A percentile compares a stretch with the other conserved stretches of the same genome.
phyloP scores from a whole-genome alignment of 352 stramenopile genomes.

The Halophytophthora batemanensis region DNA sequence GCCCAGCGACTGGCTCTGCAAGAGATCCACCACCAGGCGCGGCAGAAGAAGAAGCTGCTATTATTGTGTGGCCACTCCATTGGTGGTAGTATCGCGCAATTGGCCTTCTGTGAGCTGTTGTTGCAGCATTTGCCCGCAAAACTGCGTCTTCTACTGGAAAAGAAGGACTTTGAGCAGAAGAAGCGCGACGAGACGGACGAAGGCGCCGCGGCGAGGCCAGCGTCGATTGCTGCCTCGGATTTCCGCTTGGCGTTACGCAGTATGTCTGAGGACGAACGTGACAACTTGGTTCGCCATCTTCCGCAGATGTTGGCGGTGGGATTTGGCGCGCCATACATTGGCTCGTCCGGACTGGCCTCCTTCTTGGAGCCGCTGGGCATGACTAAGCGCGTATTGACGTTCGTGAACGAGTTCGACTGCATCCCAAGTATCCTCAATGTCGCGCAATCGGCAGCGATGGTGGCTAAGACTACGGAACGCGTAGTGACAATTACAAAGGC shows the following conservation, averaged over 20 bases:
- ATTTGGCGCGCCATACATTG: constrained; percentile 77
- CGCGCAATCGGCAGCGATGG: constrained; percentile 67
- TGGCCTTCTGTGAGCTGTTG: constrained; percentile 73
- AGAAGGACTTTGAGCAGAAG: constrained; percentile 52
- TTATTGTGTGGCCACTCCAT: constrained; percentile 83
- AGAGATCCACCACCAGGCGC: constrained; percentile 42
- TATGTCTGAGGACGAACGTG: constrained; percentile 18
- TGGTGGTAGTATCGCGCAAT: constrained; percentile 73
- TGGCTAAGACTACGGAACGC: constrained; percentile 76
- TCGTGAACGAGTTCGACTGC: constrained; percentile 87
- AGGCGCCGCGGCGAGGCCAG: background rate
- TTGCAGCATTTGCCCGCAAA: constrained; percentile 61
- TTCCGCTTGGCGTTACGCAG: constrained; percentile 23
- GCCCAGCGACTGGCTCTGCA: constrained; percentile 57
- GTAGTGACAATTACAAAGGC: constrained; percentile 81
- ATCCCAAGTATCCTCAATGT: constrained; percentile 84
- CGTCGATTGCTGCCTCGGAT: constrained; percentile 13
- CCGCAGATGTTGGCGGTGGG: constrained; percentile 64
- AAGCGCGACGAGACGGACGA: constrained; percentile 23
- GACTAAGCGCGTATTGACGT: constrained; percentile 53
- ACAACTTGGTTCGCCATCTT: constrained; percentile 22
- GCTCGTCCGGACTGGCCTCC: constrained; percentile 35
- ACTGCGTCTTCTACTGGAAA: constrained; percentile 52
- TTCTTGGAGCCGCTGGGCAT: constrained; percentile 58
- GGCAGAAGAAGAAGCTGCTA: constrained; percentile 53